phyloP scores from a whole-genome alignment of 805 yeast species.

The Metschnikowia lochheadii region DNA sequence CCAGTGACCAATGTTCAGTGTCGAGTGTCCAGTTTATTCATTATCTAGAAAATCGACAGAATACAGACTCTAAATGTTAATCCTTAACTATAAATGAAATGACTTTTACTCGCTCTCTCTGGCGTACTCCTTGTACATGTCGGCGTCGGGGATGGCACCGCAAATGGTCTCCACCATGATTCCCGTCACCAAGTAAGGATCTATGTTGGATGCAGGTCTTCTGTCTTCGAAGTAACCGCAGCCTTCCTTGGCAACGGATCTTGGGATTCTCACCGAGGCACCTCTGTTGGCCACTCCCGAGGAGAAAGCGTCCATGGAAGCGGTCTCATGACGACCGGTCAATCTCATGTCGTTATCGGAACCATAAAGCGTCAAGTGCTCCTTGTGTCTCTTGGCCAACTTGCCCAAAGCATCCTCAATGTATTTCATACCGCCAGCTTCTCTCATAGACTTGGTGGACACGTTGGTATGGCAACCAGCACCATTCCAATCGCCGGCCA shows the following conservation, averaged over 20 bases:
- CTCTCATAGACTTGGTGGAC: conserved; percentile 87
- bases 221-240: conserved; percentile 99
- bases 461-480: conserved; percentile 99
- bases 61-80: too few relatives aligned
- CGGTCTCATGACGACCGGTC: conserved; percentile 98
- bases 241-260: conserved; percentile 97
- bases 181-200: conserved; percentile 98
- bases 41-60: not conserved
- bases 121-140: conserved; percentile 85
- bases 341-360: conserved; percentile 91
- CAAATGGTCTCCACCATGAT: conserved; percentile 95
- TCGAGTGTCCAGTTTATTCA: too few relatives aligned
- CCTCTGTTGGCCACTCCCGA: conserved; percentile 99
- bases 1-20: too few relatives aligned
- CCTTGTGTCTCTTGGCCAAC: conserved; percentile 92
- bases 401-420: conserved; percentile 91
- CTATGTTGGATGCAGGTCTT: conserved; percentile 99
- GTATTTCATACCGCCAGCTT: conserved; percentile 91
- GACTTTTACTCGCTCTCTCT: conserved; percentile 49
- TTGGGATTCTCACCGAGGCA: conserved; percentile 97
- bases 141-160: conserved; percentile 92
- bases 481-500: conserved; percentile 99
- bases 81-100: not conserved
- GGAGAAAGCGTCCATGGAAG: conserved; percentile 84
- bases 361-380: conserved; percentile 94